Evolutionary conservation across 2,329 filamentous ascomycete genomes (phyloP).

Genomic region (Paecilomyces formosus): DNA sequence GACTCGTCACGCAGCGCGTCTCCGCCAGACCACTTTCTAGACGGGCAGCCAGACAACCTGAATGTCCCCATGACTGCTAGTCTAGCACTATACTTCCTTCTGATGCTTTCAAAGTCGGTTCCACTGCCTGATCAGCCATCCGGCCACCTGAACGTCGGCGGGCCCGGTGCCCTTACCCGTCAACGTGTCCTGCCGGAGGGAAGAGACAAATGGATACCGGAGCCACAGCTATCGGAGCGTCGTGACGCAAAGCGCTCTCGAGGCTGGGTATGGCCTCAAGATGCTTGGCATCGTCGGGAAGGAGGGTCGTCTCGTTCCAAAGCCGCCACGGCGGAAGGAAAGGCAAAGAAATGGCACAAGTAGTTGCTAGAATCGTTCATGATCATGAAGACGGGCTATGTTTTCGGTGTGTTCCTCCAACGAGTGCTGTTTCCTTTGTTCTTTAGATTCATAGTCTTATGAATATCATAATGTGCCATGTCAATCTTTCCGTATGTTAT

Average conservation of each 20-base stretch:
- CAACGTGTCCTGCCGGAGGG: slow-evolving; percentile 45
- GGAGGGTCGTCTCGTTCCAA: slow-evolving; percentile 25
- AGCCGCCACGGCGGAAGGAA: slow-evolving; percentile 11
- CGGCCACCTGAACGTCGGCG: slow-evolving; percentile 55
- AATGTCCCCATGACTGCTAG: slow-evolving; percentile 46
- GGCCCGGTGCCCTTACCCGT: slow-evolving; percentile 49
- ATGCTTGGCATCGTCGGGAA: slow-evolving; percentile 53
- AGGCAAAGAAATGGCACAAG: slow-evolving; percentile 31
- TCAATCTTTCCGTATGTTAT: too few species aligned
- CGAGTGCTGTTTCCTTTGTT: not conserved
- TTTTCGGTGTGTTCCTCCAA: slow-evolving; percentile 11
- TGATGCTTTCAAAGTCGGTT: slow-evolving; percentile 58
- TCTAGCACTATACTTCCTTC: slow-evolving; percentile 56
- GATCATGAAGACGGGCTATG: not conserved
- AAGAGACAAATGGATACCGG: slow-evolving; percentile 57
- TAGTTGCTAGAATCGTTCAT: slow-evolving; percentile 4
- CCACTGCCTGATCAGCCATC: slow-evolving; percentile 50
- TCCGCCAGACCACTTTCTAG: slow-evolving; percentile 11
- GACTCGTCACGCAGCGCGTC: slow-evolving; percentile 19
- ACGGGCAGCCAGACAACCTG: slow-evolving; percentile 9
- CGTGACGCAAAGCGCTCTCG: slow-evolving; percentile 52
- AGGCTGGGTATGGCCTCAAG: slow-evolving; percentile 57
- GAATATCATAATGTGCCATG: not conserved
- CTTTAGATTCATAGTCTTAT: not conserved
- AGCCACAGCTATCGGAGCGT: slow-evolving; percentile 52